Evolutionary conservation across 2,329 filamentous ascomycete genomes (phyloP).

Genomic region (Calonectria crousiana): DNA sequence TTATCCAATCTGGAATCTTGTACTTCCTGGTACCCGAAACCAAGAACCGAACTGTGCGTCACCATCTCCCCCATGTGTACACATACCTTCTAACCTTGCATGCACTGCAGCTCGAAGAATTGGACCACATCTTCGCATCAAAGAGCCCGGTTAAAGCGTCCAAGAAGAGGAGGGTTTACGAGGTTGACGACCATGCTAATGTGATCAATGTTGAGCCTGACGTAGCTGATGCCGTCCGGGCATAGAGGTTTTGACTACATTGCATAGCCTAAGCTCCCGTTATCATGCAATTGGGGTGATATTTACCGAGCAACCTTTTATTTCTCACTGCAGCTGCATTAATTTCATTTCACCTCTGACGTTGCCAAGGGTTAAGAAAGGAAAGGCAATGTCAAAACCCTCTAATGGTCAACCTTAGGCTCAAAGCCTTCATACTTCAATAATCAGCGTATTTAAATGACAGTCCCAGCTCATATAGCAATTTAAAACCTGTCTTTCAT

Average conservation of each 20-base stretch:
- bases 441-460: background rate
- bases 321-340: background rate
- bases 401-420: background rate
- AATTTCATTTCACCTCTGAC: background rate
- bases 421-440: background rate
- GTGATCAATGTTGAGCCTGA: slow-evolving; percentile 34
- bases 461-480: background rate
- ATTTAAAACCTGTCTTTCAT: background rate
- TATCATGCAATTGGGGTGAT: background rate
- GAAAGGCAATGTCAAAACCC: background rate
- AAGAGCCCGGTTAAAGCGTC: slow-evolving; percentile 37
- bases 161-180: slow-evolving; percentile 35
- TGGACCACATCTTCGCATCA: slow-evolving; percentile 40
- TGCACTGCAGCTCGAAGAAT: slow-evolving; percentile 36
- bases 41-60: slow-evolving; percentile 56
- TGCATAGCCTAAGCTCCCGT: background rate
- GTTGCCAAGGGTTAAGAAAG: background rate
- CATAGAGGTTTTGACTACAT: background rate
- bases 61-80: background rate
- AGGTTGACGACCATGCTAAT: slow-evolving; percentile 33
- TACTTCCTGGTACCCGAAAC: slow-evolving; percentile 66
- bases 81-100: background rate
- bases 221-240: background rate
- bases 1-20: slow-evolving; percentile 54
- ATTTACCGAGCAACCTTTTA: background rate